Conservation (phyloP, 179 eudicot genomes). For the Silene vulgaris region DNA sequence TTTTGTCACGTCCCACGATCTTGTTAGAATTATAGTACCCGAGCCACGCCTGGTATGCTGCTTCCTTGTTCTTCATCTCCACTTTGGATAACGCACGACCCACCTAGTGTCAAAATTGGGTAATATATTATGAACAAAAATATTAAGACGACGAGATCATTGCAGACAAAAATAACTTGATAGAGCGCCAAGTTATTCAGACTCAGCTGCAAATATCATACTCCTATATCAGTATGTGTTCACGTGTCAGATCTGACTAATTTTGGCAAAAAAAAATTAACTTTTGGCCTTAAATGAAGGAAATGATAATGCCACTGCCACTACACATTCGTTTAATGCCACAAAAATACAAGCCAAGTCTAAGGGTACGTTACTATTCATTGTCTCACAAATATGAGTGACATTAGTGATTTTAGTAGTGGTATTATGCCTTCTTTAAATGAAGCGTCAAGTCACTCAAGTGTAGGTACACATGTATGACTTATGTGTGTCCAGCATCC, state of each 20-base stretch:
- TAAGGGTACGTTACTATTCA: no score
- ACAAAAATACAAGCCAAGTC: no score
- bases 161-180: background rate
- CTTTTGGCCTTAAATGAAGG: background rate
- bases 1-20: constrained; percentile 64
- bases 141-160: background rate
- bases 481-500: background rate
- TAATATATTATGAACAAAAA: background rate
- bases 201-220: background rate
- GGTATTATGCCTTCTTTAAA: background rate
- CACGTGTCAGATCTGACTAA: background rate
- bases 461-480: background rate
- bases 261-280: background rate
- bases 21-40: constrained; percentile 87
- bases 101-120: constrained; percentile 44
- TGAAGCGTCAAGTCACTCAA: background rate
- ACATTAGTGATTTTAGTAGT: no score
- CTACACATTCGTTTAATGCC: no score
- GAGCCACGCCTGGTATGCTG: constrained; percentile 99
- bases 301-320: no score
- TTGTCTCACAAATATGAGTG: no score
- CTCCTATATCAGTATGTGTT: background rate
- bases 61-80: constrained; percentile 90
- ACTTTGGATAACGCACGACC: constrained; percentile 68
- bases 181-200: background rate